Evolutionary conservation across 805 yeast genomes (phyloP).

Genomic region (Cyberlindnera xylosilytica): DNA sequence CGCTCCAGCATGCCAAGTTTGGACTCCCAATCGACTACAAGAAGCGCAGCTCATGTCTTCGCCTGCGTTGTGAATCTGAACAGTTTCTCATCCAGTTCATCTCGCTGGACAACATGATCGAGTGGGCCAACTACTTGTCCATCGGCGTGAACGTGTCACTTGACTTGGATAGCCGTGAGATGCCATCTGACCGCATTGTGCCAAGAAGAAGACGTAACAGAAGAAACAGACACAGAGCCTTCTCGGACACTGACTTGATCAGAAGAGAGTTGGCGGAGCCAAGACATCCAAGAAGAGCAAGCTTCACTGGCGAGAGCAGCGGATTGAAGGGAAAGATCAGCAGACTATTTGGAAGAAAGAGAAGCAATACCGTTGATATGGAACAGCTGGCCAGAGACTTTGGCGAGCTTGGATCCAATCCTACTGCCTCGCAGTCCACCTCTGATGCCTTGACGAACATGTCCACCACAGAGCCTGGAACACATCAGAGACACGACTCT

Average conservation of each 20-base stretch:
- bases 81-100: constrained; percentile 71
- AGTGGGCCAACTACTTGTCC: constrained; percentile 72
- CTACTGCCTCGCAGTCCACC: neutral
- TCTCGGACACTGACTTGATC: constrained; percentile 27
- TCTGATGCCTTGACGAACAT: neutral
- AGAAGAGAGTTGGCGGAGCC: constrained; percentile 27
- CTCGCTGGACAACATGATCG: constrained; percentile 61
- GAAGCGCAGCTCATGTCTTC: constrained; percentile 61
- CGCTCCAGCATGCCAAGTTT: constrained; percentile 77
- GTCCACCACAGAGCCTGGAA: neutral
- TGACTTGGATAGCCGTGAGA: constrained; percentile 66
- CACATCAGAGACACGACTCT: neutral
- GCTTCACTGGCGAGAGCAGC: constrained; percentile 15
- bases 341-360: constrained; percentile 16
- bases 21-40: constrained; percentile 87
- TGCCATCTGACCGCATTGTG: constrained; percentile 76
- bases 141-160: constrained; percentile 78
- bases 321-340: constrained; percentile 14
- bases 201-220: constrained; percentile 67
- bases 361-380: constrained; percentile 5
- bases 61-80: constrained; percentile 80
- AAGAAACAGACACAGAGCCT: constrained; percentile 24
- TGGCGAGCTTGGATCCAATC: neutral
- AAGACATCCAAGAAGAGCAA: constrained; percentile 19
- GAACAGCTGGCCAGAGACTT: constrained; percentile 9